phyloP scores from a whole-genome alignment of 2,329 filamentous ascomycete species.

The Stagonosporopsis chrysanthemi region DNA sequence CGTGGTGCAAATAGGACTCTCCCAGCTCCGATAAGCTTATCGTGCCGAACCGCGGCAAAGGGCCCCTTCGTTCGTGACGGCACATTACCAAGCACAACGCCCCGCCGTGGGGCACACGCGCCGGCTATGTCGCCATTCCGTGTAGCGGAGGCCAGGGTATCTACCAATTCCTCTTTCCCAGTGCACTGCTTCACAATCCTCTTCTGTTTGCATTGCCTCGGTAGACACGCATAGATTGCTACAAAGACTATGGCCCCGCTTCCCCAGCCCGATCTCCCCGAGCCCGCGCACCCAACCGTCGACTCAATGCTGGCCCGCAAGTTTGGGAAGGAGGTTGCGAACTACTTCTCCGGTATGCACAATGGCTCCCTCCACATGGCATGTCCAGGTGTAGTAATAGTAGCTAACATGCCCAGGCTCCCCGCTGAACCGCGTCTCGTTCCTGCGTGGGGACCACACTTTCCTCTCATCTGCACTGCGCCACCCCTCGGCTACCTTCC shows the following conservation, averaged over 20 bases:
- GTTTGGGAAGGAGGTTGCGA: slow-evolving; percentile 80
- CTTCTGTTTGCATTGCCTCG: neutral
- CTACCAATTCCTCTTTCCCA: neutral
- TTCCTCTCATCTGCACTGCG: slow-evolving; percentile 74
- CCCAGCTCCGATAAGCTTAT: slow-evolving; percentile 10
- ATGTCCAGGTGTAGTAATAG: neutral
- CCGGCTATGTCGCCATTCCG: slow-evolving; percentile 9
- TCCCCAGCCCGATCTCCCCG: slow-evolving; percentile 59
- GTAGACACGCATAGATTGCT: neutral
- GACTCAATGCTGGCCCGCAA: slow-evolving; percentile 77
- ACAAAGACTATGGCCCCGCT: slow-evolving; percentile 40
- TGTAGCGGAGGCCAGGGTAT: neutral
- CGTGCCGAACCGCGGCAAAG: slow-evolving; percentile 5
- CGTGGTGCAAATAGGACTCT: slow-evolving; percentile 11
- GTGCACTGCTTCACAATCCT: neutral
- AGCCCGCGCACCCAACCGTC: slow-evolving; percentile 64
- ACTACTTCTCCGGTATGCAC: slow-evolving; percentile 74
- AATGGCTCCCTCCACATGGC: neutral
- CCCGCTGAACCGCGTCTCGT: slow-evolving; percentile 80
- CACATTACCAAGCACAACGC: slow-evolving; percentile 15
- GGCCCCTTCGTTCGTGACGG: slow-evolving; percentile 9
- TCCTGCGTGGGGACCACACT: slow-evolving; percentile 73
- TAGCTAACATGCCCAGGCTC: slow-evolving; percentile 58
- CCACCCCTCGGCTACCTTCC: slow-evolving; percentile 72
- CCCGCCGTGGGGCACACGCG: slow-evolving; percentile 21